phyloP scores from a whole-genome alignment of 495 filamentous ascomycete genomes.

The Penicillium canescens region DNA sequence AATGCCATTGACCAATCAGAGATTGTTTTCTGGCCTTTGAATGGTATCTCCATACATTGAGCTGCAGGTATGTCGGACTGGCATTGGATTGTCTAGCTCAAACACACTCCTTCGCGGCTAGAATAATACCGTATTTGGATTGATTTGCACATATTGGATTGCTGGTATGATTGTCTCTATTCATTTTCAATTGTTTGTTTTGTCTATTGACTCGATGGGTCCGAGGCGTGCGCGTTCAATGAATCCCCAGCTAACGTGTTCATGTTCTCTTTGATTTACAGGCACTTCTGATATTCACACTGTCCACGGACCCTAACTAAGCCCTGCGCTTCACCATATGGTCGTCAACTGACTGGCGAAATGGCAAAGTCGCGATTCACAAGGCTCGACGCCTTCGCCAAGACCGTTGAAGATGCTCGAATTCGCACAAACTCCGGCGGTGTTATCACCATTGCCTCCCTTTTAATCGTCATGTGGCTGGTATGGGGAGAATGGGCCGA shows the following conservation, averaged over 20 bases:
- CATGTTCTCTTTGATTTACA: background rate
- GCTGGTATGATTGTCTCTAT: slow-evolving; percentile 1
- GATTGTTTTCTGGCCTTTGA: slow-evolving; percentile 39
- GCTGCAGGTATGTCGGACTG: slow-evolving; percentile 14
- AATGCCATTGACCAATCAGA: slow-evolving; percentile 29
- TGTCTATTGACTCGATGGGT: background rate
- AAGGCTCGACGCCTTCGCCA: slow-evolving; percentile 95
- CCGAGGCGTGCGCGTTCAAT: slow-evolving; percentile 19
- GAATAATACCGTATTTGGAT: slow-evolving; percentile 5
- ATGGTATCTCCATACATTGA: slow-evolving; percentile 27
- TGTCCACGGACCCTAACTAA: background rate
- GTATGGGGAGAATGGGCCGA: slow-evolving; percentile 95
- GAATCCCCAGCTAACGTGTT: slow-evolving; percentile 10
- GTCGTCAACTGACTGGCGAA: slow-evolving; percentile 26
- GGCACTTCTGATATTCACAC: slow-evolving; percentile 4
- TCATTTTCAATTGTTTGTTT: background rate
- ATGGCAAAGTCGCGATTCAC: slow-evolving; percentile 82
- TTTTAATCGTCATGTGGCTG: slow-evolving; percentile 84
- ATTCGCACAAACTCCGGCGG: slow-evolving; percentile 97
- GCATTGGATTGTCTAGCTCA: slow-evolving; percentile 27
- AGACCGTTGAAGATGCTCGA: slow-evolving; percentile 97
- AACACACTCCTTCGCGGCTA: too few relatives aligned
- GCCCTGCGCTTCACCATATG: slow-evolving; percentile 23
- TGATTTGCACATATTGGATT: slow-evolving; percentile 5
- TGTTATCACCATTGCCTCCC: slow-evolving; percentile 86